These are phyloP conservation scores for Fusarium sp. DNA, from an alignment of 2,329 filamentous ascomycete species.

Conservation along the genomic window DNA sequence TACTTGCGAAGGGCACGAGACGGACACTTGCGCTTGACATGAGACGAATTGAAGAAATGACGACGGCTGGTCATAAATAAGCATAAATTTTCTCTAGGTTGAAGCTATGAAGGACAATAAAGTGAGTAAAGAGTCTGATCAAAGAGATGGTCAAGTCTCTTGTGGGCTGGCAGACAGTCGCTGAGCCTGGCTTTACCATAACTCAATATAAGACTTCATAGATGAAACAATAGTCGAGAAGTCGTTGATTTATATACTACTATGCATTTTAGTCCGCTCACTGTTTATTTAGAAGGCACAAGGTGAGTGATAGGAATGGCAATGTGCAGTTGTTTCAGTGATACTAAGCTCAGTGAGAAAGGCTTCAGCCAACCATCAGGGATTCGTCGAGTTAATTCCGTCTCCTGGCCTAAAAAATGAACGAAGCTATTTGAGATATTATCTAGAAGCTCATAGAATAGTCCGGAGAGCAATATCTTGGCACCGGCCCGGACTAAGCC, in stretches of 20 bases:
- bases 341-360: background rate
- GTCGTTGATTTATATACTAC: too few relatives aligned
- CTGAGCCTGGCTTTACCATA: background rate
- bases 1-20: background rate
- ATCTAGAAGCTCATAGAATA: fast-evolving
- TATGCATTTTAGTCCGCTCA: fast-evolving
- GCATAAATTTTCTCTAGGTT: fast-evolving
- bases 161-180: background rate
- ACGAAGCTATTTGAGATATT: fast-evolving
- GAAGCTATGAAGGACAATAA: background rate
- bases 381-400: background rate
- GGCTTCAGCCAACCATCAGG: background rate
- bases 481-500: too few relatives aligned
- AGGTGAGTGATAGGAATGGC: fast-evolving
- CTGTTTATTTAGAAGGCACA: fast-evolving
- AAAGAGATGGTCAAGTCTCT: background rate
- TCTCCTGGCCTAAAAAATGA: fast-evolving
- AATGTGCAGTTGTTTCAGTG: background rate
- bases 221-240: too few relatives aligned
- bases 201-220: background rate
- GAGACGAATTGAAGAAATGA: too few relatives aligned
- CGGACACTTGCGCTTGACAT: background rate
- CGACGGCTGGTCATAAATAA: too few relatives aligned
- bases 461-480: background rate
- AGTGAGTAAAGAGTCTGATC: too few relatives aligned